Evolutionary conservation across 495 filamentous ascomycete genomes (phyloP).

Genomic region (Amorphotheca resinae): DNA sequence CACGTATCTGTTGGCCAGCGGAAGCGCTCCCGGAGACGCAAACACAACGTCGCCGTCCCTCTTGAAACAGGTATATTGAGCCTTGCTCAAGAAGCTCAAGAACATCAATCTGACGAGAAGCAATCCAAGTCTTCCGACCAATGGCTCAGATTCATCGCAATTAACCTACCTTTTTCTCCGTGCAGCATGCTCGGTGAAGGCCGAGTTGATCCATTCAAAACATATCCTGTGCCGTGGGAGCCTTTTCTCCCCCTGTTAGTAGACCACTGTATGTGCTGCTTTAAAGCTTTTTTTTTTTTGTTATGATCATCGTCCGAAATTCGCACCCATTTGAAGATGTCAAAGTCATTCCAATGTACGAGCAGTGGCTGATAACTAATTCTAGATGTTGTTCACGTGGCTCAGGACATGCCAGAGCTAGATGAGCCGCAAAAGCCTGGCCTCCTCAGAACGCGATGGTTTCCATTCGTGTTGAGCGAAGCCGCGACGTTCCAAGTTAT

Average conservation of each 20-base stretch:
- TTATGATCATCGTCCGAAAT: no score
- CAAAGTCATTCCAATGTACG: no score
- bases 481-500: slow-evolving; percentile 31
- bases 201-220: slow-evolving; percentile 28
- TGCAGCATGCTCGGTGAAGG: slow-evolving; percentile 21
- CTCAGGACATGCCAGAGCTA: slow-evolving; percentile 34
- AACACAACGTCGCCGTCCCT: not conserved
- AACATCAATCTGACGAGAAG: not conserved
- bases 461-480: slow-evolving; percentile 32
- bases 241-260: slow-evolving; percentile 24
- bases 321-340: no score
- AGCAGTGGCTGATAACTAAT: not conserved
- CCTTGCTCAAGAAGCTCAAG: not conserved
- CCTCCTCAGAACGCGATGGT: slow-evolving; percentile 32
- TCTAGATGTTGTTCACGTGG: slow-evolving; percentile 32
- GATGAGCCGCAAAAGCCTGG: slow-evolving; percentile 25
- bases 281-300: not conserved
- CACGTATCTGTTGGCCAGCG: not conserved
- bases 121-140: no score
- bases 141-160: no score
- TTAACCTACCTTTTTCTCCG: not conserved
- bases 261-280: slow-evolving; percentile 27
- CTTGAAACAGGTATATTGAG: not conserved
- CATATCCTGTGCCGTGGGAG: slow-evolving; percentile 23
- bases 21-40: not conserved